These are phyloP conservation scores for Suillus fuscotomentosus DNA, from an alignment of 768 basidiomycete genomes.

Conservation along the genomic window DNA sequence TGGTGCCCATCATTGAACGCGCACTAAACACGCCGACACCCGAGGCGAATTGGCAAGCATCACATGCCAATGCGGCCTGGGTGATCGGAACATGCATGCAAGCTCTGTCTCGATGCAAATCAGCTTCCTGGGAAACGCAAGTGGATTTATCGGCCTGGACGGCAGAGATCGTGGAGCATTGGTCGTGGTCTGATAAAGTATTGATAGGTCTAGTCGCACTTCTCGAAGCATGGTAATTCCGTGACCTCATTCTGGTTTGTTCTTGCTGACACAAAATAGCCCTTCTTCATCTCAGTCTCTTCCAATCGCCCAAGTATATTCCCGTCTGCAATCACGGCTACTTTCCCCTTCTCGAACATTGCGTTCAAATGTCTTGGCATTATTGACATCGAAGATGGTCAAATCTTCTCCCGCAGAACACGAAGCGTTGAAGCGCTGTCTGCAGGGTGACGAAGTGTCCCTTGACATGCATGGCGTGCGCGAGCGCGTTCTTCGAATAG, in stretches of 20 bases:
- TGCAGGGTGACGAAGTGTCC: conserved; percentile 79
- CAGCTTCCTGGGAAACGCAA: conserved; percentile 29
- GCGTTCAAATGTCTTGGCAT: conserved; percentile 61
- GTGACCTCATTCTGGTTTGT: not conserved
- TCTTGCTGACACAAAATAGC: conserved; percentile 13
- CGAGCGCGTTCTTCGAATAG: conserved; percentile 79
- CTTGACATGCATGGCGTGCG: conserved; percentile 79
- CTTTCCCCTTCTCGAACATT: conserved; percentile 71
- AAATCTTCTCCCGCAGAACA: conserved; percentile 39
- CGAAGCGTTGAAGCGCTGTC: conserved; percentile 61
- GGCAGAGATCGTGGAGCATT: conserved; percentile 41
- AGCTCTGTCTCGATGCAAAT: conserved; percentile 38
- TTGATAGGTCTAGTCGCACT: conserved; percentile 54
- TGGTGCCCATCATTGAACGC: conserved; percentile 45
- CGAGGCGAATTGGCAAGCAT: conserved; percentile 32
- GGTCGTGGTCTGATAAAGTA: conserved; percentile 58
- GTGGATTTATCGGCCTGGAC: conserved; percentile 54
- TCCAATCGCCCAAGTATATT: conserved; percentile 51
- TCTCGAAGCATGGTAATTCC: conserved; percentile 41
- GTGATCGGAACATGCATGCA: conserved; percentile 60
- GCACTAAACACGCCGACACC: conserved; percentile 31
- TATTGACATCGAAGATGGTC: conserved; percentile 57
- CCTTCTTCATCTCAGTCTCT: conserved; percentile 22
- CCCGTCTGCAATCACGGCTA: conserved; percentile 50
- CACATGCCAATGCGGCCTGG: conserved; percentile 47